These are phyloP conservation scores for Thymus quinquecostatus DNA, from an alignment of 257 asterid species.

Conservation along the genomic window DNA sequence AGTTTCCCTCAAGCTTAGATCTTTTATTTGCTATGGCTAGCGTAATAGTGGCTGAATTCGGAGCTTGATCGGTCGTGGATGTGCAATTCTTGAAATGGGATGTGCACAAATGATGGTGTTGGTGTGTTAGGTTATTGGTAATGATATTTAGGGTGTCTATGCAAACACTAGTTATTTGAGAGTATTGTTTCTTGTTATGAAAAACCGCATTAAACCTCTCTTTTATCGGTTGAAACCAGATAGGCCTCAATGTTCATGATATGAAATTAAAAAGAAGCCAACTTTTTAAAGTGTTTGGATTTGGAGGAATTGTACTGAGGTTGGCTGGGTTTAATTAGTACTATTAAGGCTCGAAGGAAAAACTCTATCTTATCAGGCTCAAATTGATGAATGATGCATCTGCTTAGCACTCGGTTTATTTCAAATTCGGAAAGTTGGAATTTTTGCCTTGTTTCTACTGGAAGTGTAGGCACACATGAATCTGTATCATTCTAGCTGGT, in stretches of 20 bases:
- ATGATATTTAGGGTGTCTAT: background rate
- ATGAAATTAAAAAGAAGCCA: background rate
- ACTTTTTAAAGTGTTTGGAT: background rate
- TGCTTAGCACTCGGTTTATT: background rate
- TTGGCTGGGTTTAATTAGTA: background rate
- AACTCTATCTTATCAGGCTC: background rate
- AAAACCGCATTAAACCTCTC: background rate
- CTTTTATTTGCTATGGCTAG: background rate
- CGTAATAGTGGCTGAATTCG: background rate
- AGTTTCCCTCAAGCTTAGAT: background rate
- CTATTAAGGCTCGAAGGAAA: background rate
- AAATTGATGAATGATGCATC: background rate
- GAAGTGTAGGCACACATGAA: background rate
- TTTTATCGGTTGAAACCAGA: no score
- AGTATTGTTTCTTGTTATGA: background rate
- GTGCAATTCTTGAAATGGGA: conserved; percentile 19
- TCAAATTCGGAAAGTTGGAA: background rate
- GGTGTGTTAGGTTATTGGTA: background rate
- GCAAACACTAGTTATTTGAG: background rate
- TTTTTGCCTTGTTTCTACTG: background rate
- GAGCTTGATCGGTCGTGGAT: background rate
- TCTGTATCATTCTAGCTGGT: background rate
- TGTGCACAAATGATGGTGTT: background rate
- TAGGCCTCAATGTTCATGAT: background rate
- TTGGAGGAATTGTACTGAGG: conserved; percentile 2